Conservation (phyloP, 2,329 filamentous ascomycete genomes). For the Bipolaris sorokiniana region DNA sequence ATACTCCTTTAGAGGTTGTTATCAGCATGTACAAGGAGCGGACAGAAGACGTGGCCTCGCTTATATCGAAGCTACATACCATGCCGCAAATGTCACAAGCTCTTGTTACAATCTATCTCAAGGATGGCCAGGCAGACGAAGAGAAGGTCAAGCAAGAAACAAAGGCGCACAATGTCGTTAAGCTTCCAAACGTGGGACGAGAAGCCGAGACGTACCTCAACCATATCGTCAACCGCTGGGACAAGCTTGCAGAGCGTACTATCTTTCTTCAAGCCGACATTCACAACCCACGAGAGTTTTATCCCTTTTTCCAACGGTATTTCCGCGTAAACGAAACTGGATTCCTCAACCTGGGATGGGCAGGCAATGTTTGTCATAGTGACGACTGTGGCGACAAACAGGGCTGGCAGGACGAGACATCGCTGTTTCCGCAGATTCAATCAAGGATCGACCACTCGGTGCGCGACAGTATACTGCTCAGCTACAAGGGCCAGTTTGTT, state of each 20-base stretch:
- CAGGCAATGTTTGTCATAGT: conserved; percentile 49
- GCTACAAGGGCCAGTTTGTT: conserved; percentile 58
- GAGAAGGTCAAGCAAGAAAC: conserved; percentile 28
- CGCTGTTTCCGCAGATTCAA: conserved; percentile 49
- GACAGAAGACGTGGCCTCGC: conserved; percentile 28
- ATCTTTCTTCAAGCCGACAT: conserved; percentile 57
- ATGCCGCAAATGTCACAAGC: conserved; percentile 32
- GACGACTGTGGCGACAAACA: conserved; percentile 50
- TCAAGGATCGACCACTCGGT: conserved; percentile 27
- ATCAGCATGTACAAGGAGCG: conserved; percentile 50
- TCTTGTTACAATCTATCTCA: conserved; percentile 42
- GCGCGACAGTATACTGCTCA: conserved; percentile 49
- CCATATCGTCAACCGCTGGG: conserved; percentile 54
- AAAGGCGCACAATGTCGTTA: conserved; percentile 33
- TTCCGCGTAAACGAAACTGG: conserved; percentile 49
- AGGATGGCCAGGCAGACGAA: conserved; percentile 33
- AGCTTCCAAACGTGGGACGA: conserved; percentile 51
- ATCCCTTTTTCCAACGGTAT: conserved; percentile 50
- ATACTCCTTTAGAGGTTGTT: conserved; percentile 39
- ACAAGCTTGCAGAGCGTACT: conserved; percentile 53
- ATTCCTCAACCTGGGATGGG: conserved; percentile 54
- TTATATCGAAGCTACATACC: conserved; percentile 28
- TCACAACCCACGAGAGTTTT: conserved; percentile 49
- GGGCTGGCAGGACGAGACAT: conserved; percentile 50
- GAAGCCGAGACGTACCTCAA: conserved; percentile 56